phyloP scores from a whole-genome alignment of 2,329 filamentous ascomycete species.

The Talaromyces pinophilus region DNA sequence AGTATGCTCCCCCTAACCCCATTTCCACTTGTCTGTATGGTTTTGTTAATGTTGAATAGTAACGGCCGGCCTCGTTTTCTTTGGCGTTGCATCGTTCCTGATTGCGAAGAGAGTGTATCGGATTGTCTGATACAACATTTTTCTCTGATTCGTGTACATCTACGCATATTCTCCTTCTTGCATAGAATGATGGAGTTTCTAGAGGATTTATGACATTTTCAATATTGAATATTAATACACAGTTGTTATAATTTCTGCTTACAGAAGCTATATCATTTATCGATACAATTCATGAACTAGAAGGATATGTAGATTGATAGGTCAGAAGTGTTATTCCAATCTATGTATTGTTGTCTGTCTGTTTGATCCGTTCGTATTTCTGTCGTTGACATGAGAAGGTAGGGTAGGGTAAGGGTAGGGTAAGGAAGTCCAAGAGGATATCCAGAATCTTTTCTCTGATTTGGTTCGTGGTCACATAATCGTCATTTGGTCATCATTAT shows the following conservation, averaged over 20 bases:
- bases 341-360: neutral
- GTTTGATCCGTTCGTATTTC: slow-evolving; percentile 2
- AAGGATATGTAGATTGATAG: neutral
- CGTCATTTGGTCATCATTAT: neutral
- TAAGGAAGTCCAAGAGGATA: neutral
- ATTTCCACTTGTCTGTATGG: slow-evolving; percentile 4
- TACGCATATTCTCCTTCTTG: neutral
- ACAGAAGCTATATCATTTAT: neutral
- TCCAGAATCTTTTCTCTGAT: neutral
- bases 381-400: neutral
- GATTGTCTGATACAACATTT: slow-evolving; percentile 57
- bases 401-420: neutral
- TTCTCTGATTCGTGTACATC: neutral
- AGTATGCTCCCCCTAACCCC: slow-evolving; percentile 38
- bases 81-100: slow-evolving; percentile 73
- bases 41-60: slow-evolving; percentile 33
- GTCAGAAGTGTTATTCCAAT: neutral
- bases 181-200: neutral
- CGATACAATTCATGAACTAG: neutral
- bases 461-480: slow-evolving; percentile 14
- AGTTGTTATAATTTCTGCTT: neutral
- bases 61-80: slow-evolving; percentile 70
- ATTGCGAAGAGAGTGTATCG: slow-evolving; percentile 76
- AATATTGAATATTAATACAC: neutral
- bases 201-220: neutral